phyloP scores from a whole-genome alignment of 1,139 yeast genomes.

The Barnettozyma hawaiiensis region DNA sequence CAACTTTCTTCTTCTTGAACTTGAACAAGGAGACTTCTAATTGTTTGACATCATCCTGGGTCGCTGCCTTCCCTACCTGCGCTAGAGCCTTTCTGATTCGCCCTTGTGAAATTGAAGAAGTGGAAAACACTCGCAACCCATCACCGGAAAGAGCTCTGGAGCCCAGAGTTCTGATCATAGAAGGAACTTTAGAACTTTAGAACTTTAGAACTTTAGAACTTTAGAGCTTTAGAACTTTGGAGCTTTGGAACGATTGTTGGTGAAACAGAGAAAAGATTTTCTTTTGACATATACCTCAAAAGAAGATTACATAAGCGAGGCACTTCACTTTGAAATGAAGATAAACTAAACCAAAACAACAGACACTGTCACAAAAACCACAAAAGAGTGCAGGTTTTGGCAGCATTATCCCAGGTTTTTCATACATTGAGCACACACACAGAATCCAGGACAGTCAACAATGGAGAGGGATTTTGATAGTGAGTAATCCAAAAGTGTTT shows the following conservation, averaged over 20 bases:
- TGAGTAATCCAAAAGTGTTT: background rate
- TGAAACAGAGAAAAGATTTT: too few species aligned
- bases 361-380: too few species aligned
- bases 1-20: background rate
- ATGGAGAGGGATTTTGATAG: slow-evolving; percentile 2
- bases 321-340: too few species aligned
- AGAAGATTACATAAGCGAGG: too few species aligned
- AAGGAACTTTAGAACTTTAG: background rate
- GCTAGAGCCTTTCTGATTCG: slow-evolving; percentile 7
- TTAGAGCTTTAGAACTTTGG: too few species aligned
- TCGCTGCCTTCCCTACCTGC: slow-evolving; percentile 4
- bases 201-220: too few species aligned
- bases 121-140: slow-evolving; percentile 3
- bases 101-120: slow-evolving; percentile 1
- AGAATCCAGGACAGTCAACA: background rate
- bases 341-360: too few species aligned
- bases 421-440: too few species aligned
- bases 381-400: too few species aligned
- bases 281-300: background rate
- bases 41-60: slow-evolving; percentile 6
- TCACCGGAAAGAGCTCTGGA: background rate
- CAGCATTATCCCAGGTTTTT: too few species aligned
- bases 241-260: too few species aligned
- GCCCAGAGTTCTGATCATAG: background rate
- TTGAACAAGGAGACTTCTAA: slow-evolving; percentile 6